Percentiles rank a stretch among this genome's conserved stretches.
These are phyloP conservation scores for sunflower (Helianthus annuus) DNA, from an alignment of 129 eudicot species.

Conservation along the genomic window HanXRQr2.0-SUNRISE NC_035441.2:126357591-126358090, in stretches of 20 bases:
- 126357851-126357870: conserved; percentile 68
- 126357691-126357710: conserved; percentile 55
- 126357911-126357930: conserved; percentile 86
- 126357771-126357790: conserved; percentile 62
- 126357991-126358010: conserved; percentile 59
- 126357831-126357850: conserved; percentile 66
- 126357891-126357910: conserved; percentile 61
- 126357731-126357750: conserved; percentile 74
- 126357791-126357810: conserved; percentile 45
- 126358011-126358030: conserved; percentile 77
- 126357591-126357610: conserved; percentile 92
- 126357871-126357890: conserved; percentile 69
- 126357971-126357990: conserved; percentile 99
- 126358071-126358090: conserved; percentile 89
- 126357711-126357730: conserved; percentile 65
- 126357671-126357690: conserved; percentile 77
- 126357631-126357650: conserved; percentile 90
- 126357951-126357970: conserved; percentile 63
- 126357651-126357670: conserved; percentile 69
- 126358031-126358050: conserved; percentile 80
- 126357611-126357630: conserved; percentile 97
- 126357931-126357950: conserved; percentile 84
- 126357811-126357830: conserved; percentile 63
- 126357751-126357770: conserved; percentile 21
- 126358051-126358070: conserved; percentile 71